Evolutionary conservation across 2,329 filamentous ascomycete genomes (phyloP), one percentile per base, ranked within the genome.

Genomic region (Aspergillus amoenus): DNA sequence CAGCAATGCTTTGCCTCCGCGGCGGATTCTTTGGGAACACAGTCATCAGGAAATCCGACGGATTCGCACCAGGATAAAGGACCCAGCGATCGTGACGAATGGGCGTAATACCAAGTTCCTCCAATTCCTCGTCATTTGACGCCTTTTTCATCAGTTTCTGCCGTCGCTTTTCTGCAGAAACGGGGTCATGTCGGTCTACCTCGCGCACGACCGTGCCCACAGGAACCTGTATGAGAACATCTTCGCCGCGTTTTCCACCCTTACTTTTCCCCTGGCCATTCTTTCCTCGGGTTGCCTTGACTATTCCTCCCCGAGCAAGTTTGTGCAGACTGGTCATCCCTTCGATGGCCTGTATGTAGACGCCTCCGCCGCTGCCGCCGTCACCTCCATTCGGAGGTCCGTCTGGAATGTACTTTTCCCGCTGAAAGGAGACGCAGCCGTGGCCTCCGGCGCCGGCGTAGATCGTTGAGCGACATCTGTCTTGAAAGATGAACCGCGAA

Each of bases 301-400:
- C 75, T 55, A 91, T 84, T 2, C 90, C 86, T 64, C 88, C 81
- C 41, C 93, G 83, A 1, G 91, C 88, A 9, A 99, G 81, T 76
- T 97, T 97, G 77, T 97, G 93, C 60, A 99, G 78, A 52, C 91
- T 96, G 0, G 92, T 97, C 75, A 97, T 90, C 58, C 92, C 91
- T 54, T 89, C 87, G 1, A 96, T 86, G 7, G 94, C 93, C 76
- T 97, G 93, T 57, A 99, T 95, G 73, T 96, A 97, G 64, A 99
- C 81, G 67, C 89, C 95, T 40, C 94, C 94, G 60, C 94, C 94
- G 55, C 86, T 89, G 4, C 94, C 94, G 42, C 94, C 94, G 70
- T 99, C 92, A 58, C 94, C 94, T 48, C 94, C 94, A 73, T 99
- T 97, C 9, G 94, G 86, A 11, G 94, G 94, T 0, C 94, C 94